These are phyloP conservation scores for Cylindrotheca fusiformis DNA, from an alignment of 108 stramenopile genomes.

Conservation along the genomic window DNA sequence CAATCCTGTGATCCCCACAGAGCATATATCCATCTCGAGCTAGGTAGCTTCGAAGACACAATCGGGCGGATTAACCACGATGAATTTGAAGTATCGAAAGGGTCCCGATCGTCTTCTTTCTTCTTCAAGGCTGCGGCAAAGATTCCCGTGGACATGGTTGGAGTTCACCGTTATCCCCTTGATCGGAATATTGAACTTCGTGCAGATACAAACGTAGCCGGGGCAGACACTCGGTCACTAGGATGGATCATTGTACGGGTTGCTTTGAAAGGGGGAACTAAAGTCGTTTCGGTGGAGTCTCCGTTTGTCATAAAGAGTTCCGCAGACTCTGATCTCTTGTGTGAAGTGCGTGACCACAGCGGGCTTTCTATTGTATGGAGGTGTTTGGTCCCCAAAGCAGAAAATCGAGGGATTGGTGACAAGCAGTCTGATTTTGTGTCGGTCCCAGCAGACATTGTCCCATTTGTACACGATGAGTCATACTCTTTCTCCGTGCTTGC, in stretches of 20 bases:
- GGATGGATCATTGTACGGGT: conserved; percentile 50
- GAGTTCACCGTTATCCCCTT: conserved; percentile 46
- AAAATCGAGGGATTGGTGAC: neutral
- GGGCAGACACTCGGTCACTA: conserved; percentile 14
- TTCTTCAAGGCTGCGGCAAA: conserved; percentile 41
- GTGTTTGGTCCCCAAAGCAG: conserved; percentile 26
- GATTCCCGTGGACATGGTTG: conserved; percentile 62
- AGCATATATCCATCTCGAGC: conserved; percentile 45
- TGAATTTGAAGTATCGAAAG: conserved; percentile 28
- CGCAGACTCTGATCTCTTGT: conserved; percentile 33
- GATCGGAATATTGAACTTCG: conserved; percentile 23
- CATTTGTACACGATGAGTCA: conserved; percentile 33
- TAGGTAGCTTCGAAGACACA: conserved; percentile 35
- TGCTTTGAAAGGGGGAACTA: conserved; percentile 43
- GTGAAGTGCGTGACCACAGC: conserved; percentile 36
- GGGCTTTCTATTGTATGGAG: conserved; percentile 35
- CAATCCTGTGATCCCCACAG: conserved; percentile 62
- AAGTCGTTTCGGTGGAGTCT: conserved; percentile 60
- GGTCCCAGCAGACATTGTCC: conserved; percentile 49
- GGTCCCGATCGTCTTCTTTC: conserved; percentile 29
- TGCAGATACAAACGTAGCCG: conserved; percentile 7
- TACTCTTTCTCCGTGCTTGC: conserved; percentile 37
- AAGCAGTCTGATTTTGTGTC: conserved; percentile 25
- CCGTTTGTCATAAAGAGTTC: conserved; percentile 48
- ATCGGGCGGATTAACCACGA: conserved; percentile 28